Percentiles rank a stretch among this genome's conserved stretches.
phyloP scores from a whole-genome alignment of 768 basidiomycete species.

The Phanerodontia chrysosporium region DNA sequence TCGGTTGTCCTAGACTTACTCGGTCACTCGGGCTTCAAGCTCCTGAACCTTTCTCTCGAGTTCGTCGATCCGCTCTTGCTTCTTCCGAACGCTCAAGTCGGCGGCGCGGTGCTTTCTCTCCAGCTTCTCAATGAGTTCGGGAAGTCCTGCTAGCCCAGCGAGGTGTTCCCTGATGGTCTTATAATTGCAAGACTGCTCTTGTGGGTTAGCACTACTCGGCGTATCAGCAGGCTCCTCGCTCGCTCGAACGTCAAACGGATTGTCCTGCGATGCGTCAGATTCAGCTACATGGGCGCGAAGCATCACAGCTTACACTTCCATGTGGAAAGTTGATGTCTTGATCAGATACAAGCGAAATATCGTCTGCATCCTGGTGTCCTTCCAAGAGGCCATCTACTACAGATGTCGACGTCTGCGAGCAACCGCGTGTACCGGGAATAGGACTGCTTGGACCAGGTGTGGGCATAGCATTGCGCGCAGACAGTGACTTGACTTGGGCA shows the following conservation, averaged over 20 bases:
- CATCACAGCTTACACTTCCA: background rate
- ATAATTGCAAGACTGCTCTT: too few relatives aligned
- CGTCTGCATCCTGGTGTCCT: background rate
- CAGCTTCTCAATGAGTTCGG: background rate
- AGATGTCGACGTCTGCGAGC: background rate
- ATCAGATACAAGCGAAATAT: too few relatives aligned
- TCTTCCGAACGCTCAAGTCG: background rate
- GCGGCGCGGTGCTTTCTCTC: background rate
- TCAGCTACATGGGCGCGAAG: too few relatives aligned
- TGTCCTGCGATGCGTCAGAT: background rate
- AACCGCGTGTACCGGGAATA: too few relatives aligned
- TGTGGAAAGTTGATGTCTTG: too few relatives aligned
- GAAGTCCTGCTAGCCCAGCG: background rate
- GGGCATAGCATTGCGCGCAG: background rate
- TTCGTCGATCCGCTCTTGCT: background rate
- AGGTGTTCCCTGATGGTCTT: too few relatives aligned
- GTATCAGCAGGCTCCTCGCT: too few relatives aligned
- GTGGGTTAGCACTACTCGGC: too few relatives aligned
- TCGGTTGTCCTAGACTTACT: background rate
- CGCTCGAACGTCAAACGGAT: background rate
- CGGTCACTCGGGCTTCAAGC: background rate
- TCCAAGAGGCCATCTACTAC: background rate
- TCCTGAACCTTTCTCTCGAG: background rate
- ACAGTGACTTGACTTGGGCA: background rate
- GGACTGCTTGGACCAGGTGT: background rate